Evolutionary conservation across 2,329 filamentous ascomycete species (phyloP).

Genomic region (Fusarium haematococcum): DNA sequence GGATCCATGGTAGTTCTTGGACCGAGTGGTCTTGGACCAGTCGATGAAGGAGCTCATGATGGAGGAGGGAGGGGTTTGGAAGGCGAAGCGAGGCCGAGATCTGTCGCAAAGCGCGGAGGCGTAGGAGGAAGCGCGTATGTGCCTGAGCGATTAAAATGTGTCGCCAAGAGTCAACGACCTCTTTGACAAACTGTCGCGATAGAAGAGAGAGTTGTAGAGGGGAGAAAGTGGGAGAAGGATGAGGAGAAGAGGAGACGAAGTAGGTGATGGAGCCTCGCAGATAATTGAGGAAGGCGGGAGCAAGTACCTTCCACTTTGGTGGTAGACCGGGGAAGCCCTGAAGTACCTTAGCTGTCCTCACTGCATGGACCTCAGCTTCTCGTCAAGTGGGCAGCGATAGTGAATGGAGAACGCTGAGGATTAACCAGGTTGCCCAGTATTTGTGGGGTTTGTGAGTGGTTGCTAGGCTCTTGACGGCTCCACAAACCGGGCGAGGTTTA

Average conservation of each 20-base stretch:
- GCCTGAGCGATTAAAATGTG: constrained; percentile 7
- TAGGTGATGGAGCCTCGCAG: constrained; percentile 21
- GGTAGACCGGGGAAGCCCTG: constrained; percentile 33
- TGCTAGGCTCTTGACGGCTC: constrained; percentile 14
- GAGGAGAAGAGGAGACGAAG: constrained; percentile 26
- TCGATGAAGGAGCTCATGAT: constrained; percentile 58
- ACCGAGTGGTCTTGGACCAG: constrained; percentile 68
- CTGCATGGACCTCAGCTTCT: background rate
- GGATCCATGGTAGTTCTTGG: constrained; percentile 68
- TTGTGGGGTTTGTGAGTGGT: constrained; percentile 37
- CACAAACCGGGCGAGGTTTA: constrained; percentile 21
- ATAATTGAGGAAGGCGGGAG: constrained; percentile 18
- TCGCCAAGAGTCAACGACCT: constrained; percentile 17
- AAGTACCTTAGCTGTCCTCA: constrained; percentile 27
- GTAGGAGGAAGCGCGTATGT: constrained; percentile 2
- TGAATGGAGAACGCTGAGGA: background rate
- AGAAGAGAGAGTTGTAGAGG: constrained; percentile 6
- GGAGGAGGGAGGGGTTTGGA: constrained; percentile 25
- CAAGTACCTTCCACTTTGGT: constrained; percentile 44
- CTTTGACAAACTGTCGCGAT: constrained; percentile 7
- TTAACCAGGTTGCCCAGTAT: constrained; percentile 11
- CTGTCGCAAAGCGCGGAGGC: constrained; percentile 22
- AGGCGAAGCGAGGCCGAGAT: constrained; percentile 14
- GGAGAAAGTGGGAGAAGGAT: background rate
- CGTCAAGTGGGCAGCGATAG: background rate